Evolutionary conservation across 495 filamentous ascomycete genomes (phyloP).

Genomic region (Aspergillus cavernicola): DNA sequence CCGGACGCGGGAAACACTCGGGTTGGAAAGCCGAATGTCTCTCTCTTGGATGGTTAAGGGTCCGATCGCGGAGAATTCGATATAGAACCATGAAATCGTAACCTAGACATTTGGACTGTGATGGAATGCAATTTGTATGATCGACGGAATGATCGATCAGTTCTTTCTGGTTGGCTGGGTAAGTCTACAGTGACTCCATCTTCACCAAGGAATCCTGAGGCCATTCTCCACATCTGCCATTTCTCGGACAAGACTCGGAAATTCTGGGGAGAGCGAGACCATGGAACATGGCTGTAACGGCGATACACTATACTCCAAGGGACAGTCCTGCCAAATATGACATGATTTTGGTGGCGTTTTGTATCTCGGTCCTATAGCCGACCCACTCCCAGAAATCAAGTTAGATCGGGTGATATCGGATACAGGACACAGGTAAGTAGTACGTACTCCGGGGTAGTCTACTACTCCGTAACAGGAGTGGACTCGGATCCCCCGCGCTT

Average conservation of each 20-base stretch:
- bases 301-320: not conserved
- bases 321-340: not conserved
- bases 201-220: not conserved
- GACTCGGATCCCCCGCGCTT: not conserved
- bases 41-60: not conserved
- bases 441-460: too few relatives aligned
- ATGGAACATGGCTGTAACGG: not conserved
- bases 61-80: not conserved
- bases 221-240: constrained; percentile 1
- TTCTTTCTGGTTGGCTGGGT: constrained; percentile 7
- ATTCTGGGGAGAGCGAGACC: not conserved
- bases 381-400: not conserved
- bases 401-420: not conserved
- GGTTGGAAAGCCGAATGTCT: not conserved
- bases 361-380: too few relatives aligned
- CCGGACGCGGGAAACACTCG: not conserved
- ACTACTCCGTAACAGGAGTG: not conserved
- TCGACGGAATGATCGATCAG: not conserved
- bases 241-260: constrained; percentile 12
- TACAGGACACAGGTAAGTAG: not conserved
- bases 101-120: too few relatives aligned
- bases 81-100: too few relatives aligned
- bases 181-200: not conserved
- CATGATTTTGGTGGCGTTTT: not conserved
- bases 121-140: not conserved